phyloP scores from a whole-genome alignment of 2,329 filamentous ascomycete species.

The Parastagonospora avenae region DNA sequence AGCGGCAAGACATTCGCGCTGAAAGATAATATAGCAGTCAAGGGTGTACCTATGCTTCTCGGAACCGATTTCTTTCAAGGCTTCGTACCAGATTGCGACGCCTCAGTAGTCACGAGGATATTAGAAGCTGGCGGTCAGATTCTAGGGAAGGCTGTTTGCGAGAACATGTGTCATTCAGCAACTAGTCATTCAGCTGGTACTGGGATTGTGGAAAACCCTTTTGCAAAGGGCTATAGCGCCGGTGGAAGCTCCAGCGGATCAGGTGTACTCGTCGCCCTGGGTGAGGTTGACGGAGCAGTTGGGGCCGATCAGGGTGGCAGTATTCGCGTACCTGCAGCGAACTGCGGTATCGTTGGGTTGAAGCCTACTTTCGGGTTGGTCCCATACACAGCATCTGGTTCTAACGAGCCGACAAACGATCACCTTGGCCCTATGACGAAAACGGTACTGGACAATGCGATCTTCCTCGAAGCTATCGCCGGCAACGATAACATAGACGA shows the following conservation, averaged over 20 bases:
- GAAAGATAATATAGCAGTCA: conserved; percentile 43
- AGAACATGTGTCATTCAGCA: conserved; percentile 39
- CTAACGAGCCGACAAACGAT: conserved; percentile 58
- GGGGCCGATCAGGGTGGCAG: conserved; percentile 58
- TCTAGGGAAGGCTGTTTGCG: conserved; percentile 38
- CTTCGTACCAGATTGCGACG: conserved; percentile 24
- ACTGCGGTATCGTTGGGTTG: conserved; percentile 51
- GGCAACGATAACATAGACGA: conserved; percentile 59
- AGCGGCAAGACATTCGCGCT: conserved; percentile 41
- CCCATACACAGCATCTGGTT: conserved; percentile 57
- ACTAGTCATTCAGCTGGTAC: conserved; percentile 42
- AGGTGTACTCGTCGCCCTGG: conserved; percentile 53
- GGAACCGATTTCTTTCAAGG: conserved; percentile 31
- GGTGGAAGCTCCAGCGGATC: conserved; percentile 58
- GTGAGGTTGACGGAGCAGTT: conserved; percentile 53
- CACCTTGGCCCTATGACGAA: conserved; percentile 55
- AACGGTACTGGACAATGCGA: conserved; percentile 50
- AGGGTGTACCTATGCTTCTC: conserved; percentile 38
- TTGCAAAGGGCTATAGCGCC: conserved; percentile 52
- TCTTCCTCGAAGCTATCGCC: conserved; percentile 52
- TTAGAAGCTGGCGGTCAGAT: conserved; percentile 36
- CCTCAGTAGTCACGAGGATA: conserved; percentile 36
- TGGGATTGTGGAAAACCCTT: conserved; percentile 56
- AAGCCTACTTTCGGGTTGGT: conserved; percentile 61
- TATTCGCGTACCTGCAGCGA: conserved; percentile 52